Evolutionary conservation across 2,329 filamentous ascomycete genomes (phyloP).

Genomic region (Colletotrichum liaoningense): DNA sequence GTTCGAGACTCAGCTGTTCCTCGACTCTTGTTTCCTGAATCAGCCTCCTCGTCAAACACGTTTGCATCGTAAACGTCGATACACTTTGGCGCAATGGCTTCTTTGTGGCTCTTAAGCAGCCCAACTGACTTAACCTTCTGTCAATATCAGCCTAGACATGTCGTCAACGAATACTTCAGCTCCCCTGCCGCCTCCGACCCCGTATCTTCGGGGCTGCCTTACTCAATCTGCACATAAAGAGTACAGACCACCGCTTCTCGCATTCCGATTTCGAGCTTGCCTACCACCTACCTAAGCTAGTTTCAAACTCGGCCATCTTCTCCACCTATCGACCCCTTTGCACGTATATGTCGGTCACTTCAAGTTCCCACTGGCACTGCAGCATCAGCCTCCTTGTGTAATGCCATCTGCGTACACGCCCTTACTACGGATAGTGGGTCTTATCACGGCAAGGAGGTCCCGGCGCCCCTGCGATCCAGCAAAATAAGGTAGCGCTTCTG

Average conservation of each 20-base stretch:
- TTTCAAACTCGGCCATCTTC: slow-evolving; percentile 23
- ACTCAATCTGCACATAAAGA: background rate
- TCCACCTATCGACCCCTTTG: slow-evolving; percentile 23
- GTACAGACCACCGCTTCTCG: slow-evolving; percentile 4
- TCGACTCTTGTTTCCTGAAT: background rate
- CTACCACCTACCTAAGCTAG: background rate
- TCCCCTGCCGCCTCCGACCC: background rate
- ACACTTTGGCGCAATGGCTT: slow-evolving; percentile 9
- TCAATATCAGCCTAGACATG: slow-evolving; percentile 5
- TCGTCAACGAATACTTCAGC: slow-evolving; percentile 2
- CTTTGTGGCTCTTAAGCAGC: background rate
- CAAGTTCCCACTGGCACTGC: background rate
- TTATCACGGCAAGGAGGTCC: slow-evolving; percentile 13
- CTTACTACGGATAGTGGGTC: slow-evolving; percentile 12
- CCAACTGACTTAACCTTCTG: background rate
- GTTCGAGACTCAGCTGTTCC: background rate
- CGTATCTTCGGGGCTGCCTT: background rate
- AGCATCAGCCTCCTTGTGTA: slow-evolving; percentile 11
- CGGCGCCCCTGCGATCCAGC: slow-evolving; percentile 21
- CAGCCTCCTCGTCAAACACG: slow-evolving; percentile 9
- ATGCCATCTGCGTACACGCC: slow-evolving; percentile 6
- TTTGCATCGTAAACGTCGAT: slow-evolving; percentile 8
- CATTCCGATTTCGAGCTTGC: slow-evolving; percentile 21
- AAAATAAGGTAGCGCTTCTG: slow-evolving; percentile 32
- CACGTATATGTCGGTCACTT: slow-evolving; percentile 6